Percentiles rank a stretch among this genome's conserved stretches.
These are phyloP conservation scores for Lepiota subincarnata DNA, from an alignment of 768 basidiomycete species.

Conservation along the genomic window DNA sequence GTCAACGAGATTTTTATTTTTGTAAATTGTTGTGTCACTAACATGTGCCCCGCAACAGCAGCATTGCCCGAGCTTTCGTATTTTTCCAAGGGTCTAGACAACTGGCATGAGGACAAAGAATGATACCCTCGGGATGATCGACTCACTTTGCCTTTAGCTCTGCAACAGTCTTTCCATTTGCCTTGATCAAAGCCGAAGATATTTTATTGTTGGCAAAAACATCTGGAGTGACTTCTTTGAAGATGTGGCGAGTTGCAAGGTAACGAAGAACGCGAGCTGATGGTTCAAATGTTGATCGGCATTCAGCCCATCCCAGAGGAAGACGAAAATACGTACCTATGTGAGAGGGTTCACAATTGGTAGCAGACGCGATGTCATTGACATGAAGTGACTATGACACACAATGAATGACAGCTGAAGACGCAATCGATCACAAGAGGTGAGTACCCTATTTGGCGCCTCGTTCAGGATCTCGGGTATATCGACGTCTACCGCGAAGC, in stretches of 20 bases:
- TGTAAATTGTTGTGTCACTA: not conserved
- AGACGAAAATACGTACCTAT: conserved; percentile 25
- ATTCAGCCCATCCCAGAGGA: not conserved
- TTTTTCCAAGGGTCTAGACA: too few relatives aligned
- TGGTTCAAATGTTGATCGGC: not conserved
- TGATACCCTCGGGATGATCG: not conserved
- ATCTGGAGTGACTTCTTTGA: conserved; percentile 30
- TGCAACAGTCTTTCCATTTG: conserved; percentile 25
- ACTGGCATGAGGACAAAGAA: conserved; percentile 11
- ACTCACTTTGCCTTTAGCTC: conserved; percentile 26
- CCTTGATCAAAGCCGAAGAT: conserved; percentile 25
- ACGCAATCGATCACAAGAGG: conserved; percentile 15
- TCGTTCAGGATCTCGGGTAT: conserved; percentile 39
- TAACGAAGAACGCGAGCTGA: conserved; percentile 34
- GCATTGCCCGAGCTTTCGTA: conserved; percentile 16
- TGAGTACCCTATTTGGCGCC: conserved; percentile 25
- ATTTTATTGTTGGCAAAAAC: conserved; percentile 36
- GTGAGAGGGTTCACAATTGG: conserved; percentile 25
- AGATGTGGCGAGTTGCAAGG: conserved; percentile 36
- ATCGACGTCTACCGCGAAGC: conserved; percentile 27
- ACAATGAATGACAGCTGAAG: not conserved
- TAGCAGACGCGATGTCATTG: conserved; percentile 28
- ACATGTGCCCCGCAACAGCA: conserved; percentile 24
- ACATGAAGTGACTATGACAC: conserved; percentile 27
- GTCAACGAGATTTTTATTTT: not conserved